Base-by-base conservation (phyloP, 2,329 filamentous ascomycete genomes). In the Sporothrix dimorphospora region DNA sequence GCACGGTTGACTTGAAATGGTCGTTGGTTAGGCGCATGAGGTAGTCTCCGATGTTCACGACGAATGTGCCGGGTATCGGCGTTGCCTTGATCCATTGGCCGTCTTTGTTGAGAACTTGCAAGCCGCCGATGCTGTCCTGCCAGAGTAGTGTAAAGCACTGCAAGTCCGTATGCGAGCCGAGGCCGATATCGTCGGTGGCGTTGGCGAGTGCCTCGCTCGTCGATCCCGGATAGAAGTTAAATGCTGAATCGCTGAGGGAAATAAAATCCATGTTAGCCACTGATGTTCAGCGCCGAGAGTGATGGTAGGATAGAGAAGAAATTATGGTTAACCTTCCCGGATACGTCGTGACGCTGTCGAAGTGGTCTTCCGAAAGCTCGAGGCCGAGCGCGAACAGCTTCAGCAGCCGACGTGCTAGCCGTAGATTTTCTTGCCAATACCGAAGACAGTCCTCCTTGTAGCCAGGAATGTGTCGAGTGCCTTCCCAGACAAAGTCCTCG, bases 21-120 rank as follows among this genome's bases (percentile, higher is more conserved):
- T 86, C 83, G 75, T 87, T 87, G 47, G 81, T 83, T 24, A 86
- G 78, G 14, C 84, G 79, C 81, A 85, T 84, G 78, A 87, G 79
- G 71, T 84, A 86, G 74, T 86, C 84, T 1, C 83, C 85, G 72
- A 86, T 85, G 71, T 86, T 86, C 34, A 87, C 83, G 0, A 87
- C 83, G 2, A 86, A 76, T 0, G 84, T 85, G 0, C 82, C 83
- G 30, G 81, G 77, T 27, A 85, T 81, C 0, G 83, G 83, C 4
- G 79, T 78, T 30, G 79, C 79, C 72, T 81, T 82, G 57, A 84
- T 79, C 82, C 82, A 84, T 66, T 83, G 81, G 21, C 71, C 73
- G 24, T 74, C 61, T 1, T 61, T 47, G 34, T 72, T 72, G 21
- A 75, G 69, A 6, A 74, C 70, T 40, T 75, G 69, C 9, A 75